Evolutionary conservation across 768 basidiomycete species (phyloP).

Genomic region (Russula foetens): DNA sequence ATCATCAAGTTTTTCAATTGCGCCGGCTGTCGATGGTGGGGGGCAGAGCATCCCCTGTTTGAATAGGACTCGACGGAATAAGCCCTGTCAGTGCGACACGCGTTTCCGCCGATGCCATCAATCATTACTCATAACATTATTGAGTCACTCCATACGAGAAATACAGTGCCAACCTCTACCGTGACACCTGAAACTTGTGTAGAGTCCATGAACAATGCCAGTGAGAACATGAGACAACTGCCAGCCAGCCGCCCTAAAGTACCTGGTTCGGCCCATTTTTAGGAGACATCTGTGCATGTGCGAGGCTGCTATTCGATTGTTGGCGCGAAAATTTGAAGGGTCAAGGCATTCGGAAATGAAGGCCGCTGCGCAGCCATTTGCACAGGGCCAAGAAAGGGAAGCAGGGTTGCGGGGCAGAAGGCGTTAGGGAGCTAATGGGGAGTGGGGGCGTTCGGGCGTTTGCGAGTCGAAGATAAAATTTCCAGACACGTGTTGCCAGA

Average conservation of each 20-base stretch:
- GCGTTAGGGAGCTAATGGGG: neutral
- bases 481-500: neutral
- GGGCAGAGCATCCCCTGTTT: neutral
- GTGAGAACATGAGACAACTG: neutral
- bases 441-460: neutral
- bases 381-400: neutral
- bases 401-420: neutral
- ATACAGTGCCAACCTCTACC: too few relatives aligned
- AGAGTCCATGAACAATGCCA: neutral
- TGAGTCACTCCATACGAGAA: neutral
- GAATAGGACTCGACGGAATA: neutral
- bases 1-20: neutral
- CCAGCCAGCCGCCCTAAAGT: neutral
- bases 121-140: neutral
- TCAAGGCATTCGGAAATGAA: neutral
- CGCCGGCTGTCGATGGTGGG: neutral
- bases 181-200: neutral
- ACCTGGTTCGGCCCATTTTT: neutral
- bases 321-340: neutral
- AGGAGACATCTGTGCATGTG: neutral
- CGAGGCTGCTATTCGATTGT: neutral
- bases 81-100: neutral
- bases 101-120: neutral
- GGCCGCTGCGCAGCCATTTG: neutral
- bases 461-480: slow-evolving; percentile 3